These are phyloP conservation scores for Achaetomiella virescens DNA, from an alignment of 495 filamentous ascomycete genomes.

Conservation along the genomic window DNA sequence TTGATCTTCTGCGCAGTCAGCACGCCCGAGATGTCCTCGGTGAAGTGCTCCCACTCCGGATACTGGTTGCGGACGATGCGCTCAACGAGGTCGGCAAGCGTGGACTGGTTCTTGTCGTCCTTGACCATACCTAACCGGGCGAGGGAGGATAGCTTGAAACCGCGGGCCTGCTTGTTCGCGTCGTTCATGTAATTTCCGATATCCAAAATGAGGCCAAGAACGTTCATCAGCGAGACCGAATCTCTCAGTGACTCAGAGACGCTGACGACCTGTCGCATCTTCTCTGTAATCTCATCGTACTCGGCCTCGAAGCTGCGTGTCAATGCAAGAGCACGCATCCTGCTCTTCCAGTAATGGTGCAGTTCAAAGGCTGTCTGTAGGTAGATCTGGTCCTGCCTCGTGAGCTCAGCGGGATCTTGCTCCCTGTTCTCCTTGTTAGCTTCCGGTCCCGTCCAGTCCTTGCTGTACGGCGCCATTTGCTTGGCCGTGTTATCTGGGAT, in stretches of 20 bases:
- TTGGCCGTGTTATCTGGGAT: slow-evolving; percentile 88
- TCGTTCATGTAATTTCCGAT: slow-evolving; percentile 99
- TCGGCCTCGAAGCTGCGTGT: slow-evolving; percentile 82
- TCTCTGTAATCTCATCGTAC: slow-evolving; percentile 82
- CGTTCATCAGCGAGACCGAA: slow-evolving; percentile 88
- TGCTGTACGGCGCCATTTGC: slow-evolving; percentile 87
- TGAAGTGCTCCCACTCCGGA: slow-evolving; percentile 87
- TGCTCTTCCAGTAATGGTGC: slow-evolving; percentile 97
- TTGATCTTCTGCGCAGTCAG: slow-evolving; percentile 85
- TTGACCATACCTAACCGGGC: slow-evolving; percentile 94
- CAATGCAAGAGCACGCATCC: slow-evolving; percentile 83
- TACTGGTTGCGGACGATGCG: slow-evolving; percentile 95
- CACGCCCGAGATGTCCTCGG: slow-evolving; percentile 78
- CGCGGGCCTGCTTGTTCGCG: slow-evolving; percentile 92
- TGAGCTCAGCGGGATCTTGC: slow-evolving; percentile 81
- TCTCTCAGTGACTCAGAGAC: slow-evolving; percentile 86
- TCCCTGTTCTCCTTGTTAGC: slow-evolving; percentile 73
- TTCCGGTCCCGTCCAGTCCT: slow-evolving; percentile 91
- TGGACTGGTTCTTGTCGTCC: slow-evolving; percentile 96
- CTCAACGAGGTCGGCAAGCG: slow-evolving; percentile 94
- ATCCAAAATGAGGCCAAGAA: slow-evolving; percentile 90
- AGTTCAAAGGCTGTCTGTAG: slow-evolving; percentile 89
- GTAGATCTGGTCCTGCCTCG: slow-evolving; percentile 91
- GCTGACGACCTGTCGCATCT: slow-evolving; percentile 71
- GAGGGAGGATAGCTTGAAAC: slow-evolving; percentile 97